These are phyloP conservation scores for Crassisporium funariophilum DNA, from an alignment of 768 basidiomycete genomes.

Conservation along the genomic window DNA sequence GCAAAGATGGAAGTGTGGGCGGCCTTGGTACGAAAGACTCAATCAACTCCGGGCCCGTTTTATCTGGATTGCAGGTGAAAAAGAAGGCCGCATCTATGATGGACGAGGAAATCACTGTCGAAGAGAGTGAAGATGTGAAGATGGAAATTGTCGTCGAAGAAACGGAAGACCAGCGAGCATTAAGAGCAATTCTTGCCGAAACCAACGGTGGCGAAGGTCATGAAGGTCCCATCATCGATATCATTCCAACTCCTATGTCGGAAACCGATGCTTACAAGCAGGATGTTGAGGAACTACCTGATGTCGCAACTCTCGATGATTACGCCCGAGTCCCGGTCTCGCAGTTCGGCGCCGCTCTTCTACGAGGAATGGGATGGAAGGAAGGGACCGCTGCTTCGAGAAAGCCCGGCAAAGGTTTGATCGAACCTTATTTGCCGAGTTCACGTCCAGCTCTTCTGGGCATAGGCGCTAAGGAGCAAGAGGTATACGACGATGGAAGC, in stretches of 20 bases:
- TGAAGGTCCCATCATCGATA: conserved; percentile 50
- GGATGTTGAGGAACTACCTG: conserved; percentile 81
- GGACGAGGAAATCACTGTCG: conserved; percentile 21
- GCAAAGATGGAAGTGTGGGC: conserved; percentile 74
- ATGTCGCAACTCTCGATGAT: conserved; percentile 75
- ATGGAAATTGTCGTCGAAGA: conserved; percentile 34
- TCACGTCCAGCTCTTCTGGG: conserved; percentile 87
- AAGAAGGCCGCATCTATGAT: conserved; percentile 28
- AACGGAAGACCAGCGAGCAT: conserved; percentile 78
- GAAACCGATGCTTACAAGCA: conserved; percentile 86
- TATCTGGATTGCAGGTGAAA: conserved; percentile 65
- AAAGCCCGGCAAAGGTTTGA: conserved; percentile 59
- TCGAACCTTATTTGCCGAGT: conserved; percentile 81
- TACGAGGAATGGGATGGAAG: conserved; percentile 98
- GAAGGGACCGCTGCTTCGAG: conserved; percentile 73
- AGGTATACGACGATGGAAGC: conserved; percentile 70
- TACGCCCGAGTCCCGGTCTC: conserved; percentile 91
- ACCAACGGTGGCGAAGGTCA: conserved; percentile 42
- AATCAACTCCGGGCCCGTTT: conserved; percentile 77
- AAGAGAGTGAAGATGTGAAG: conserved; percentile 19
- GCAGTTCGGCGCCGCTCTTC: conserved; percentile 89
- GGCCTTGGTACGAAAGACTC: conserved; percentile 73
- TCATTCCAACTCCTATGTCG: conserved; percentile 65
- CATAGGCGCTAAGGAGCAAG: conserved; percentile 90
- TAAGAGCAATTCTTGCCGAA: conserved; percentile 75